Base-by-base conservation (phyloP, 495 filamentous ascomycete genomes). In the Xylaria nigripes region DNA sequence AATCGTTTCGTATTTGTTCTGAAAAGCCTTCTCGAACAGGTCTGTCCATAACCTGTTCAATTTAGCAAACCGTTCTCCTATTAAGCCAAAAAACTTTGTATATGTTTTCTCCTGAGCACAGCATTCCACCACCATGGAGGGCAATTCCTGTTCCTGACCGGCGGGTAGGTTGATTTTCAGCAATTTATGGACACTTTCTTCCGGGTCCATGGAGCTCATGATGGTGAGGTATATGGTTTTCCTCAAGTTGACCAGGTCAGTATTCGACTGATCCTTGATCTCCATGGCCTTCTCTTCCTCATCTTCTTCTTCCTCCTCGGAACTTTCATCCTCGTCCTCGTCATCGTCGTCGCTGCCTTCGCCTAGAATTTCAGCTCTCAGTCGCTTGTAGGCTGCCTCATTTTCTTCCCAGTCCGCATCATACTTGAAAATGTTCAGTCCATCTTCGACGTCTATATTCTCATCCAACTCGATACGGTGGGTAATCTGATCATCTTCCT, bases 401-500 rank as follows among this genome's bases (percentile, higher is more conserved):
- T 95, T 85, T 61, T 87, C 83, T 66, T 96, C 86, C 81, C 85
- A 97, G 21, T 96, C 77, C 0, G 88, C 61, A 64, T 99, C 93
- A 53, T 83, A 89, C 68, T 96, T 96, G 77, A 99, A 99, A 45
- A 99, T 83, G 61, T 99, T 97, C 23, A 96, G 70, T 1, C 79
- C 79, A 62, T 97, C 91, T 62, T 95, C 79, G 0, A 85, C 82
- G 25, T 90, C 86, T 53, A 95, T 78, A 19, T 90, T 83, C 56
- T 89, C 90, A 55, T 90, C 86, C 23, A 97, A 70, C 18, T 82
- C 81, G 18, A 86, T 73, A 47, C 77, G 79, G 68, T 98, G 93
- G 1, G 92, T 96, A 56, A 96, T 95, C 57, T 96, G 92, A 62
- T 99, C 93, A 63, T 96, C 92, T 64, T 97, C 94, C 67, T 96